Evolutionary conservation across 768 basidiomycete species (phyloP), one percentile per base, ranked within the genome.

Genomic region (Gymnopilus junonius): DNA sequence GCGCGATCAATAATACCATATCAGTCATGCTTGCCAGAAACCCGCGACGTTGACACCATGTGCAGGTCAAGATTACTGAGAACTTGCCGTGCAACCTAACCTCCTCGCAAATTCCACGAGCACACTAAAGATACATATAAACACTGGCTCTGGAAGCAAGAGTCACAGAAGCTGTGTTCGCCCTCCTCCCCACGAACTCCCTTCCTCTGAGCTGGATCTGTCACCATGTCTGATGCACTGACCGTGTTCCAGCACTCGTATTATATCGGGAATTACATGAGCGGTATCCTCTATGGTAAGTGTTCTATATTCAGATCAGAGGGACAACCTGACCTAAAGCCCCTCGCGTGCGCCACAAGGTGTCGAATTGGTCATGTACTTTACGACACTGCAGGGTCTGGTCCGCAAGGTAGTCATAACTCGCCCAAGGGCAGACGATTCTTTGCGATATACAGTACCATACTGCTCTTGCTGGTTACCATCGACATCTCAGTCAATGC

Each of bases 281-380:
- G 73, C 34, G 74, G 71, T 15, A 75, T 75, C 54, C 71, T 75
- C 39, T 75, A 74, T 62, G 74, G 74, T 75, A 63, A 34, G 69
- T 69, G 29, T 23, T n/a, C 27, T 54, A 20, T 25, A 39, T 8
- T 14, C 43, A 51, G 11, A 43, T 48, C 54, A 27, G 29, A 60
- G 37, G 14, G 31, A 34, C 8, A 37, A 50, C 25, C 34, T 31
- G 23, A 27, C 8, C 51, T 61, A 57, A 62, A 51, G 63, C 46
- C n/a, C 37, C 55, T 61, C 54, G n/a, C 20, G 4, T 53, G 6
- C 42, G 43, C 43, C 32, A 57, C 54, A 61, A 75, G 74, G 74
- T 25, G 57, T 74, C 39, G 69, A 73, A 51, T 66, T 75, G 23
- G 69, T 70, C 56, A 68, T 75, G 65, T 75, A 75, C 61, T 68